Base-by-base conservation (phyloP, 192 early-diverging fungal species). In the Phlyctochytrium arcticum region DNA sequence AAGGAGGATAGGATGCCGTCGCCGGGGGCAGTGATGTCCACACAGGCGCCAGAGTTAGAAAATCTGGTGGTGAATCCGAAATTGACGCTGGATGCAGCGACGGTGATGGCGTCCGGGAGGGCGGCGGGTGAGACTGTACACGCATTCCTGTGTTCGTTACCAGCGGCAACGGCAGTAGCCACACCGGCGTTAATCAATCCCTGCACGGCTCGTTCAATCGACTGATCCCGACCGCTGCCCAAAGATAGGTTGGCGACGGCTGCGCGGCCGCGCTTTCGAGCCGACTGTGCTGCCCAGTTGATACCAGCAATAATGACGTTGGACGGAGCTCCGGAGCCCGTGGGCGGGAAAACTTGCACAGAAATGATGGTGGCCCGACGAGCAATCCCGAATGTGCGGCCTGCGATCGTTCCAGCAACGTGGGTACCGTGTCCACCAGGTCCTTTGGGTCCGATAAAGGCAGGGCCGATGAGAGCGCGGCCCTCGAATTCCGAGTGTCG, bases 401-500 rank as follows among this genome's bases (percentile, higher is more conserved):
- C 73, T 21, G 70, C 85, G 24, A 85, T 69, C 36, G 63, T 74
- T 1, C 76, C 76, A 5, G 76, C 44, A 44, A 68, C 69, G 54
- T 70, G 75, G 33, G 68, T 74, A 8, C 76, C 75, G 51, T 76
- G 75, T 23, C 75, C 75, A 53, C 74, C 73, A 2, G 63, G 56
- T 51, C 71, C 74, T 8, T 29, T 35, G 57, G 30, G 27, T 31
- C 29, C 54, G 10, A 72, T 57, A 46, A 77, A 76, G 21, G 62
- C 53, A n/a, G 33, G 51, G 8, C 76, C 77, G 26, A 71, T 82
- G 33, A 59, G 60, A 24, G 92, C 94, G 61, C 94, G 88, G 59
- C 88, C 89, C 49, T 89, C 86, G 70, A 96, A 94, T 65, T 96
- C 93, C 3, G 82, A 77, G 61, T 96, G 94, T 5, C 78, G 63